Evolutionary conservation across 2,329 filamentous ascomycete species (phyloP), one percentile per base, ranked within the genome.

Genomic region (Beauveria brongniartii): DNA sequence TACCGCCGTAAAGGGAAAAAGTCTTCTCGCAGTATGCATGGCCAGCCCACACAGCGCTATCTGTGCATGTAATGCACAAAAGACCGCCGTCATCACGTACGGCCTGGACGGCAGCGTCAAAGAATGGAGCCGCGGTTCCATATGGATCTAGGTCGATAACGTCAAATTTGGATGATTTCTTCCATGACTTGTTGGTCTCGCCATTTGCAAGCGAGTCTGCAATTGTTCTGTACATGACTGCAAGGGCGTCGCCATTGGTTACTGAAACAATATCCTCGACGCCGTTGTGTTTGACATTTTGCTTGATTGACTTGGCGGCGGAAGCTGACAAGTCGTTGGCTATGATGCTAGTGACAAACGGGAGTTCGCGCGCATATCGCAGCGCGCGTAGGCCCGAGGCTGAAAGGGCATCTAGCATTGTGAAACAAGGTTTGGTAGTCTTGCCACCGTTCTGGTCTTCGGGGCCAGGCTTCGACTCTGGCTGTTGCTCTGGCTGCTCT

Each of bases 111-210:
- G 94, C 92, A 1, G 91, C 87, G 71, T 99, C 94, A 59, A 99
- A 82, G 73, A 99, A 99, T 1, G 91, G 90, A 10, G 90, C 91
- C 1, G 93, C 94, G 0, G 91, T 95, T 47, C 94, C 94, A 69
- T 99, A 99, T 0, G 94, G 94, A 71, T 99, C 94, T 34, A 99
- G 82, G 71, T 99, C 94, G 65, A 99, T 94, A 24, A 97, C 92
- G 72, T 97, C 91, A 72, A 96, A 99, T 69, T 85, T 81, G 64
- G 77, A 75, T 37, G 73, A 71, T 55, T 72, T 75, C 51, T 70
- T 68, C 1, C 75, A 71, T 55, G 74, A 74, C 63, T 76, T 71
- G 24, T 70, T 67, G 61, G 75, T 69, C 63, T 78, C 73, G 50
- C 73, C 66, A 59, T 75, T 70, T 50, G 80, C 73, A 41, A 82